Evolutionary conservation across 805 yeast genomes (phyloP), one percentile per base, ranked within the genome.

Genomic region (Candida nemodendra): DNA sequence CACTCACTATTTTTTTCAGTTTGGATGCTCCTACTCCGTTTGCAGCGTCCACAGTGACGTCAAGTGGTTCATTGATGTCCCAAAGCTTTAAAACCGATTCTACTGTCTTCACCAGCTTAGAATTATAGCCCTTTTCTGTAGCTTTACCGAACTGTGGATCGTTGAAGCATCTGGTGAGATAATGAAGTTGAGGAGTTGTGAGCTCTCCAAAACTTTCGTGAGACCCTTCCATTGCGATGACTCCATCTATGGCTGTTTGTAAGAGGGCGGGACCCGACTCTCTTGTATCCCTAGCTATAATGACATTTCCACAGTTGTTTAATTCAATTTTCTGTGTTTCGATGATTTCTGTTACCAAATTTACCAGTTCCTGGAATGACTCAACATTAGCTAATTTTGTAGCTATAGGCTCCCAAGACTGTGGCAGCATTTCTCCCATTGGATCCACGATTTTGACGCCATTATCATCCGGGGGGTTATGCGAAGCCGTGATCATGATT

Each of bases 401-500:
- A 12, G 95, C 96, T 45, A 78, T 66, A 0, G 70, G 64, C 57
- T 93, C 99, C 99, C 99, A 93, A 5, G 70, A 52, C 37, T 79
- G 78, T 39, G 77, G 83, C 50, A 90, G 72, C 97, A 90, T 90
- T 45, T 84, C 88, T 18, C 98, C 97, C 57, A 73, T 65, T 1
- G 98, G 97, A 50, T 91, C 98, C 17, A 91, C 87, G n/a, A 93
- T 71, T 63, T 91, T 91, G 34, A 88, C 91, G 19, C 96, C 96
- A 52, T 88, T 88, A 58, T 90, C 97, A 28, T 69, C 69, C 0
- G 97, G 95, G 0, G 96, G 96, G 54, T 89, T 89, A 61, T 89
- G 97, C 0, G 95, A 84, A 0, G 96, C 97, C 1, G 97, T 93
- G 54, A 93, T 81, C 97, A 93, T 91, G 9, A 90, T 82, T n/a